Percentiles rank a stretch among this genome's conserved stretches.
Evolutionary conservation across 805 yeast species (phyloP).

Genomic region (Metschnikowia reukaufii): DNA sequence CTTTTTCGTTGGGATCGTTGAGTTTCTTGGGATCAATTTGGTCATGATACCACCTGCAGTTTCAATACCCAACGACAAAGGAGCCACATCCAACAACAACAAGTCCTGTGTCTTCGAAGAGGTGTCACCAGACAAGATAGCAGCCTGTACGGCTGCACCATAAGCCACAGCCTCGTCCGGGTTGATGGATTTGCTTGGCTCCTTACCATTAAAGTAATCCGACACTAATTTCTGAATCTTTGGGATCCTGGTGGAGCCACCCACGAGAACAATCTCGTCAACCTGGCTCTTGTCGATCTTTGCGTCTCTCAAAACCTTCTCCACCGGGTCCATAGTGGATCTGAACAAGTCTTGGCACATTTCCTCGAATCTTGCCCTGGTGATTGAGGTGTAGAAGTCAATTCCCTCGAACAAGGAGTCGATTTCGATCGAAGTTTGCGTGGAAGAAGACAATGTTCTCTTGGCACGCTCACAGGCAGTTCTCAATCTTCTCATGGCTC

Average conservation of each 20-base stretch:
- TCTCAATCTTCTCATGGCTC: conserved; percentile 97
- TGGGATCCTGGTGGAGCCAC: conserved; percentile 99
- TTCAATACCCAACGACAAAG: conserved; percentile 93
- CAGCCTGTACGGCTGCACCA: conserved; percentile 99
- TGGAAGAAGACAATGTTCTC: conserved; percentile 95
- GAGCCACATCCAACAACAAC: conserved; percentile 86
- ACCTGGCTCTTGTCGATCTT: conserved; percentile 87
- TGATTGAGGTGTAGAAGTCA: conserved; percentile 93
- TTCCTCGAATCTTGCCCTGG: conserved; percentile 98
- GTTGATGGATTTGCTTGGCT: conserved; percentile 93
- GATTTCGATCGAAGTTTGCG: conserved; percentile 93
- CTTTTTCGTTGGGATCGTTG: conserved; percentile 93
- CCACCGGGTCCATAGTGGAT: conserved; percentile 92
- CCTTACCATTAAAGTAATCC: conserved; percentile 96
- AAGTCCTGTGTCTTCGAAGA: conserved; percentile 95
- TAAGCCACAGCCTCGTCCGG: conserved; percentile 99
- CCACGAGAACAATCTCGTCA: conserved; percentile 90
- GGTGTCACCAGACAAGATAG: conserved; percentile 93
- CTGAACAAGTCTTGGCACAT: conserved; percentile 92
- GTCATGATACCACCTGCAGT: conserved; percentile 98
- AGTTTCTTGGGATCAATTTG: conserved; percentile 89
- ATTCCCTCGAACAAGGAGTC: conserved; percentile 94
- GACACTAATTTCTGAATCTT: conserved; percentile 93
- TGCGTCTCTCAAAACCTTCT: conserved; percentile 88
- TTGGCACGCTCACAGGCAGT: conserved; percentile 99